These are phyloP conservation scores for Fusarium beomiforme DNA, from an alignment of 2,329 filamentous ascomycete species.

Conservation along the genomic window DNA sequence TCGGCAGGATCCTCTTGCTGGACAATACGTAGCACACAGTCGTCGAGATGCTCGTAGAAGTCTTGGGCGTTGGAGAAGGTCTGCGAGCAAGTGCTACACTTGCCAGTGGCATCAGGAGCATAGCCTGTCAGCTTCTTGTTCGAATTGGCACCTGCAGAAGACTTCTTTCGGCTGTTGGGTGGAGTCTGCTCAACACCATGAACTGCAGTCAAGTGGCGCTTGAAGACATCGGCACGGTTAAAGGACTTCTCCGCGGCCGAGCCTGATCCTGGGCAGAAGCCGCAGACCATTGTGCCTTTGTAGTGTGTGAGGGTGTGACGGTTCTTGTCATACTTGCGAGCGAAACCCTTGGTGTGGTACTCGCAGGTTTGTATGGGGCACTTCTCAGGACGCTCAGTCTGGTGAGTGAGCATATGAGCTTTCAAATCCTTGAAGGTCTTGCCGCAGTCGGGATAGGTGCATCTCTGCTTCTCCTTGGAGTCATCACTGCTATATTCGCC, in stretches of 20 bases:
- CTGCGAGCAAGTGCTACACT: slow-evolving; percentile 92
- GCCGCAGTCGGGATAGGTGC: slow-evolving; percentile 85
- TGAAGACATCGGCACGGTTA: slow-evolving; percentile 95
- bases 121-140: slow-evolving; percentile 76
- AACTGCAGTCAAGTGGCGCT: slow-evolving; percentile 88
- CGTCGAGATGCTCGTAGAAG: slow-evolving; percentile 96
- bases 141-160: slow-evolving; percentile 50
- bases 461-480: slow-evolving; percentile 75
- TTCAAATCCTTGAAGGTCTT: slow-evolving; percentile 90
- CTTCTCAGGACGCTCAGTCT: slow-evolving; percentile 90
- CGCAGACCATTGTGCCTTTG: slow-evolving; percentile 97
- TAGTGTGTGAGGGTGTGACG: slow-evolving; percentile 94
- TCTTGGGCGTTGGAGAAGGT: slow-evolving; percentile 95
- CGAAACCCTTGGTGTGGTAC: slow-evolving; percentile 92
- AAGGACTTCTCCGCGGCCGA: slow-evolving; percentile 94
- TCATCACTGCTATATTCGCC: slow-evolving; percentile 70
- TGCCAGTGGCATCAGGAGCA: slow-evolving; percentile 83
- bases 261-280: slow-evolving; percentile 90
- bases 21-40: slow-evolving; percentile 76
- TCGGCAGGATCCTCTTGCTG: slow-evolving; percentile 77
- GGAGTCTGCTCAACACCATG: slow-evolving; percentile 94
- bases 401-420: slow-evolving; percentile 94
- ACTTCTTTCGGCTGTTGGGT: slow-evolving; percentile 87
- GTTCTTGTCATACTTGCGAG: slow-evolving; percentile 96
- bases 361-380: slow-evolving; percentile 93